Base-by-base conservation (phyloP, 345 rosid species). In the Orychophragmus violaceus region DNA sequence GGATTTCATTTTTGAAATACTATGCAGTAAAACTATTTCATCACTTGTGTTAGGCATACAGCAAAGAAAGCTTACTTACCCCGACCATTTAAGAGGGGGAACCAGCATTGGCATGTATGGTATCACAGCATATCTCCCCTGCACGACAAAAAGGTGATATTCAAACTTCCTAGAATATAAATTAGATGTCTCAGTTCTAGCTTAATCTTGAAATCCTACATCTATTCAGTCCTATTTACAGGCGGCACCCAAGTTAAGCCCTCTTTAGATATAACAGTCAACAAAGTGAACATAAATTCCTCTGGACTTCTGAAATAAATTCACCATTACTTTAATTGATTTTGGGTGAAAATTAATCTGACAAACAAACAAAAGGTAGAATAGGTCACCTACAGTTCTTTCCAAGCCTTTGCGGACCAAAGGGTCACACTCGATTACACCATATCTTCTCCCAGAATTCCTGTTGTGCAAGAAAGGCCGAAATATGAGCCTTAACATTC, bases 31-130 rank as follows among this genome's bases (percentile, higher is more conserved):
- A 70, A 52, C 46, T 19, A 71, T n/a, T 33, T 51, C 28, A 33
- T 44, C 56, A 71, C 23, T n/a, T n/a, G n/a, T n/a, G n/a, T 62
- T 44, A 70, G 62, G 68, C 23, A 59, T 48, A 28, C 45, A 22
- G 18, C 35, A 70, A 64, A 49, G 73, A 35, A 56, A 62, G 71
- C 58, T 55, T 29, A 28, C 74, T 66, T 90, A 94, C 99, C 96
- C 84, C 29, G 87, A 83, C 99, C 99, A 94, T 66, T 83, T 84
- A 76, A 87, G 83, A 21, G 97, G 97, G 30, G 96, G 99, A 62
- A 94, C 85, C 89, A 94, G 73, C 99, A 94, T 94, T 77, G 97
- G 99, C 96, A 91, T 91, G 75, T 88, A 91, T 70, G 97, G 96
- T 63, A 94, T 84, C 76, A 94, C 95, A 84, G 90, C 82, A 83